phyloP scores from a whole-genome alignment of 2,329 filamentous ascomycete species.

The Bipolaris sorokiniana region DNA sequence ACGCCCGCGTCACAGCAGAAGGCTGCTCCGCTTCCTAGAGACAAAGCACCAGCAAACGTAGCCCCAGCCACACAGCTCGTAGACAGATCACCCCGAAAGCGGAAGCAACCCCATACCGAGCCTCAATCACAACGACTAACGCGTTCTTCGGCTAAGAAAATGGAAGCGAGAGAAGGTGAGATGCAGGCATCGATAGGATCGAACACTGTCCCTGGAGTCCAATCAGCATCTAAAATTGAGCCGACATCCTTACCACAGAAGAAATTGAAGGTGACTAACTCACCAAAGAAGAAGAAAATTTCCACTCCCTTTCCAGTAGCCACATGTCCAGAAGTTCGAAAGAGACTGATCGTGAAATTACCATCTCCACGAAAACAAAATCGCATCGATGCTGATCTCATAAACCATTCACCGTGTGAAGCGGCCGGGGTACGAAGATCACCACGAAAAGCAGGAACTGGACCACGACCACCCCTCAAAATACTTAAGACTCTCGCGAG shows the following conservation, averaged over 20 bases:
- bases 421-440: conserved; percentile 9
- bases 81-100: conserved; percentile 8
- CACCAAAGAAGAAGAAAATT: neutral
- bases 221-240: conserved; percentile 35
- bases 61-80: conserved; percentile 11
- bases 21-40: neutral
- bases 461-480: neutral
- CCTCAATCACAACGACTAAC: conserved; percentile 10
- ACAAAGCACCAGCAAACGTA: neutral
- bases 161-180: conserved; percentile 3
- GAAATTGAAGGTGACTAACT: conserved; percentile 3
- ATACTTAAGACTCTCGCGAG: neutral
- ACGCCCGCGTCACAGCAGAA: neutral
- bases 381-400: neutral
- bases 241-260: conserved; percentile 1
- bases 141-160: conserved; percentile 18
- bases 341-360: conserved; percentile 7
- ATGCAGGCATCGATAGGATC: neutral
- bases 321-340: neutral
- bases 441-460: conserved; percentile 5
- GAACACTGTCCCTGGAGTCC: neutral
- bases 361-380: neutral
- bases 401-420: neutral
- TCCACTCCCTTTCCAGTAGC: neutral
- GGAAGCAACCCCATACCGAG: conserved; percentile 9